Conservation (phyloP, 495 filamentous ascomycete genomes). For the Hypoxylon rickii region DNA sequence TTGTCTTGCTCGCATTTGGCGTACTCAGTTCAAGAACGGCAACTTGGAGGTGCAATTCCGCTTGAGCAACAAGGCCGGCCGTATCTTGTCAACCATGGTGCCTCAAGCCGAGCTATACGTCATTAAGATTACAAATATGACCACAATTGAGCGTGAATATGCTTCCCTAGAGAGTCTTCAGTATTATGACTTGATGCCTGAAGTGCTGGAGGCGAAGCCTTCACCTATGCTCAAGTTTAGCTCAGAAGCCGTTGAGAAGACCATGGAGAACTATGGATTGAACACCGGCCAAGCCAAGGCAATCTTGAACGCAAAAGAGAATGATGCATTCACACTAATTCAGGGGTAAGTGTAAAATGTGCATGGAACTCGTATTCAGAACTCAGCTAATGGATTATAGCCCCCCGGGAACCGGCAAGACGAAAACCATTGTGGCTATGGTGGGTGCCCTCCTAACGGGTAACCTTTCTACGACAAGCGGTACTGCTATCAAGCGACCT, state of each 20-base stretch:
- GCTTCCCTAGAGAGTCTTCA: slow-evolving; percentile 86
- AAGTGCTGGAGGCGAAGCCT: slow-evolving; percentile 85
- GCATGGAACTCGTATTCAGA: background rate
- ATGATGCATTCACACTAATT: slow-evolving; percentile 93
- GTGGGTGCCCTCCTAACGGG: slow-evolving; percentile 82
- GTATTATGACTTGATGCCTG: slow-evolving; percentile 93
- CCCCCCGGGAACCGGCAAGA: slow-evolving; percentile 95
- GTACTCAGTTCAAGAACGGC: slow-evolving; percentile 77
- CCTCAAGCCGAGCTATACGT: slow-evolving; percentile 64
- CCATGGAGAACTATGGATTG: slow-evolving; percentile 76
- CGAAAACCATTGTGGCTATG: slow-evolving; percentile 96
- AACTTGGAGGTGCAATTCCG: slow-evolving; percentile 82
- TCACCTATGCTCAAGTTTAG: slow-evolving; percentile 82
- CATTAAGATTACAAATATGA: slow-evolving; percentile 85
- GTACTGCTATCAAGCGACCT: slow-evolving; percentile 55
- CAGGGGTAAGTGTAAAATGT: slow-evolving; percentile 67
- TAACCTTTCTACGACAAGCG: slow-evolving; percentile 53
- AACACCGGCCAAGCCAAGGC: slow-evolving; percentile 93
- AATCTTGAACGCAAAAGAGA: slow-evolving; percentile 86
- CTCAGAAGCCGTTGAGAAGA: slow-evolving; percentile 66
- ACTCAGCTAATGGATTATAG: slow-evolving; percentile 39
- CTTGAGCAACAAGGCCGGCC: slow-evolving; percentile 55
- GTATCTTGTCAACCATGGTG: slow-evolving; percentile 49
- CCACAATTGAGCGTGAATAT: slow-evolving; percentile 92
- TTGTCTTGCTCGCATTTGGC: slow-evolving; percentile 82